Conservation (phyloP, 192 early-diverging fungal species). For the Coemansia aciculifera region DNA sequence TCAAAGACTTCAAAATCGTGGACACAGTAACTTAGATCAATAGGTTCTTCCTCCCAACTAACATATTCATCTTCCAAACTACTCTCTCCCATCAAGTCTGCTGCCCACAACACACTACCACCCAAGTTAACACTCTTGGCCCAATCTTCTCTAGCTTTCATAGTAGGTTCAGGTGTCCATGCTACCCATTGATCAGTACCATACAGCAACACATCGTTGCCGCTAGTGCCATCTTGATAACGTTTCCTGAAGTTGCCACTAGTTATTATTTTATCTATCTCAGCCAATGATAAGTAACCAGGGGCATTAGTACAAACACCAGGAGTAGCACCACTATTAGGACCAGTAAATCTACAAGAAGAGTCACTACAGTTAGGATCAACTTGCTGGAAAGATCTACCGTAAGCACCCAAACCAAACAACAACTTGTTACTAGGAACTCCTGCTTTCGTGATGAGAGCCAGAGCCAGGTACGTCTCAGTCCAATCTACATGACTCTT, state of each 20-base stretch:
- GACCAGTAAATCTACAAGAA: slow-evolving; percentile 22
- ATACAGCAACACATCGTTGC: too few relatives aligned
- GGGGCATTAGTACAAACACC: slow-evolving; percentile 20
- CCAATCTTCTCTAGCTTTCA: neutral
- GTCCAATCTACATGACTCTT: slow-evolving; percentile 19
- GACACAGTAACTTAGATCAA: too few relatives aligned
- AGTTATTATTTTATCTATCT: too few relatives aligned
- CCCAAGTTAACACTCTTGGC: slow-evolving; percentile 15
- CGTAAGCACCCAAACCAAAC: slow-evolving; percentile 31
- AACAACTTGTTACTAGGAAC: slow-evolving; percentile 39
- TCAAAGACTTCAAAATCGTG: too few relatives aligned
- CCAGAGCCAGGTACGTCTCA: slow-evolving; percentile 24
- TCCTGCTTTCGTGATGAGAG: slow-evolving; percentile 32
- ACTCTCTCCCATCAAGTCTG: slow-evolving; percentile 1
- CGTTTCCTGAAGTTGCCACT: too few relatives aligned
- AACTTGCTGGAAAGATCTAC: slow-evolving; percentile 30
- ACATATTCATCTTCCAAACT: too few relatives aligned
- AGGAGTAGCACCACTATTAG: slow-evolving; percentile 18
- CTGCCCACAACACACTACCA: slow-evolving; percentile 25
- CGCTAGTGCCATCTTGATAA: too few relatives aligned
- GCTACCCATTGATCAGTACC: slow-evolving; percentile 33
- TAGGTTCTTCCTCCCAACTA: too few relatives aligned
- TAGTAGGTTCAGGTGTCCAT: slow-evolving; percentile 3
- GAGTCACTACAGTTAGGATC: slow-evolving; percentile 29
- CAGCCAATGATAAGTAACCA: slow-evolving; percentile 19